Base-by-base conservation (phyloP, 148 eudicot genomes). In the Chenopodium suecicum region DNA sequence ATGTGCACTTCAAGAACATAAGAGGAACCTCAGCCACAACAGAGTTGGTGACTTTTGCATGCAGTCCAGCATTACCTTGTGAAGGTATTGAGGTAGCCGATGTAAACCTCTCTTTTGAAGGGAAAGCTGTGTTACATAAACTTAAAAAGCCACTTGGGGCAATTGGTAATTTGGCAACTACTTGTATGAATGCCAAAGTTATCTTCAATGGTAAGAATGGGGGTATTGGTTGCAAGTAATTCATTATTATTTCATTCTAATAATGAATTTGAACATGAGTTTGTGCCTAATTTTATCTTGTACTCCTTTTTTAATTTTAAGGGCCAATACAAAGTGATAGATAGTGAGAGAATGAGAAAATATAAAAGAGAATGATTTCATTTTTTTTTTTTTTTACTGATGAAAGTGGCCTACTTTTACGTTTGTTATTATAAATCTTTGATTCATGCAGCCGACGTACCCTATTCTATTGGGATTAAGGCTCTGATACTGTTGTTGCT, bases 1-100 rank as follows among this genome's bases (percentile, higher is more conserved):
- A 88, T 29, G 85, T 90, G 23, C 84, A 80, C 71, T 90, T 86
- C 76, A 83, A 37, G 67, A 83, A 90, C 63, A 85, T 88, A 60
- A 82, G 69, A 16, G 92, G 90, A 58, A 83, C 92, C 4, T 84
- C 84, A 31, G 74, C 77, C 1, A 77, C 88, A 12, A 83, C 41
- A 46, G 70, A 65, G 12, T 54, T 85, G 76, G 79, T 85, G 4
- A 76, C 83, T 0, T 52, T 87, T 20, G 74, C 67, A 56, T 87
- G 89, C 46, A 87, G 85, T 68, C 37, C 78, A 10, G 54, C 32
- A 12, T 37, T 85, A 23, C 89, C 89, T 31, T 87, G 89, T 65
- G 87, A 82, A 70, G 82, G 86, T 13, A 22, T 87, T 48, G 85
- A 87, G 77, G 82, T 87, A 9, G 25, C 81, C 1, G 85, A 87